Conservation (phyloP, 768 basidiomycete genomes). For the Lyophyllum atratum region DNA sequence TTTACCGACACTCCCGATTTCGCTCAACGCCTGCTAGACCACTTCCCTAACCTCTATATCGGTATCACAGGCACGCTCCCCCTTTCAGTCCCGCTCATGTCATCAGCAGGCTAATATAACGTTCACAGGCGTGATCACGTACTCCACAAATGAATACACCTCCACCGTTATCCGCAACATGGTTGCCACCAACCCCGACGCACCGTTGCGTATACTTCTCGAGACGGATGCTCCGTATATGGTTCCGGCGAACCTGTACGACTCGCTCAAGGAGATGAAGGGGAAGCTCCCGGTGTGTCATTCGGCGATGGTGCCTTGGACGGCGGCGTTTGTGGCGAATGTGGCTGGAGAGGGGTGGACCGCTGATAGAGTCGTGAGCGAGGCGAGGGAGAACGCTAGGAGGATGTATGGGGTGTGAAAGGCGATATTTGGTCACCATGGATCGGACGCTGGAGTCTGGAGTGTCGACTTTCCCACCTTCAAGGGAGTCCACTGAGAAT, state of each 20-base stretch:
- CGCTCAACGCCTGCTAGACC: slow-evolving; percentile 65
- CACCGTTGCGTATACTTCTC: slow-evolving; percentile 54
- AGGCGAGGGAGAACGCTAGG: slow-evolving; percentile 65
- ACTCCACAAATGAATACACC: slow-evolving; percentile 73
- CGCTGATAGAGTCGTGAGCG: slow-evolving; percentile 56
- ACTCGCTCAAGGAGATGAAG: slow-evolving; percentile 50
- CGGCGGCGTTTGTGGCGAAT: slow-evolving; percentile 70
- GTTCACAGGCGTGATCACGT: slow-evolving; percentile 80
- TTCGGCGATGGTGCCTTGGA: slow-evolving; percentile 85
- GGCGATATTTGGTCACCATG: too few species aligned
- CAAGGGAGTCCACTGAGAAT: too few species aligned
- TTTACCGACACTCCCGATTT: slow-evolving; percentile 83
- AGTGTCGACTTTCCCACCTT: too few species aligned
- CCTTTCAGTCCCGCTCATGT: background rate
- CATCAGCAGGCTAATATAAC: too few species aligned
- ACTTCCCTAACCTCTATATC: slow-evolving; percentile 82
- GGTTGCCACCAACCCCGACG: slow-evolving; percentile 24
- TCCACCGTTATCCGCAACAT: slow-evolving; percentile 63
- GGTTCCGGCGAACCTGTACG: slow-evolving; percentile 76
- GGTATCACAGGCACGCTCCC: slow-evolving; percentile 67
- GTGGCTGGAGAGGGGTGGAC: slow-evolving; percentile 49
- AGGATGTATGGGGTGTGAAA: slow-evolving; percentile 58
- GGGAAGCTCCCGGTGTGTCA: slow-evolving; percentile 73
- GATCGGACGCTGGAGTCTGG: too few species aligned
- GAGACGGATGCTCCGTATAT: slow-evolving; percentile 92